These are phyloP conservation scores for Alternaria sp. DNA, from an alignment of 2,329 filamentous ascomycete species.

Conservation along the genomic window DNA sequence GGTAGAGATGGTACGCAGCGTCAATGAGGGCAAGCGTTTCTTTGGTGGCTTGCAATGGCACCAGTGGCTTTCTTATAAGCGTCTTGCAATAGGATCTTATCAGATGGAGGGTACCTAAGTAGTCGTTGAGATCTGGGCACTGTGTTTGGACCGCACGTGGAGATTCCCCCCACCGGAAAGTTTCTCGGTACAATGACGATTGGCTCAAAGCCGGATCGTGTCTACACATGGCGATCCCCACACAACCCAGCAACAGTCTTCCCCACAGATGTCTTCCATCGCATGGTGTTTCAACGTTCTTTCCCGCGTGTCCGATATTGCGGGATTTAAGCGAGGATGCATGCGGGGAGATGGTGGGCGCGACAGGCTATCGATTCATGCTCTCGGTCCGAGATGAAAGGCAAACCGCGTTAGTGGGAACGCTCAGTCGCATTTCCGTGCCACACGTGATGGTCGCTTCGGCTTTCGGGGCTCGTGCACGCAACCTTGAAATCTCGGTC, in stretches of 20 bases:
- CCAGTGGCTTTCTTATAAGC: conserved; percentile 14
- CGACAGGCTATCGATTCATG: conserved; percentile 13
- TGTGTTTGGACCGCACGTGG: neutral
- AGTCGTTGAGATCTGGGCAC: neutral
- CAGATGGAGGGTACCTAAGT: neutral
- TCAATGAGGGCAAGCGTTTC: conserved; percentile 4
- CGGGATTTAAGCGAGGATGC: conserved; percentile 15
- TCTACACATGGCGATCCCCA: neutral
- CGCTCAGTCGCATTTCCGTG: neutral
- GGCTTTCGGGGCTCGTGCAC: neutral
- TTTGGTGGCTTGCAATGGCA: conserved; percentile 7
- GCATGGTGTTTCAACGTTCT: neutral
- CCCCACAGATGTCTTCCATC: conserved; percentile 1
- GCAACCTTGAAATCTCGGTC: conserved; percentile 11
- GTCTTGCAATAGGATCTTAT: neutral
- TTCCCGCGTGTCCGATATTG: neutral
- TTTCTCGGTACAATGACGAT: conserved; percentile 11
- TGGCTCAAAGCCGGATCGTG: conserved; percentile 23
- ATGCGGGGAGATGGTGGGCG: conserved; percentile 13
- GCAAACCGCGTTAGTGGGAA: neutral
- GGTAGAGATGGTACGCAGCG: neutral
- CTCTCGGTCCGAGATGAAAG: neutral
- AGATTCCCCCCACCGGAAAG: neutral
- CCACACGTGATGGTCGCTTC: conserved; percentile 4
- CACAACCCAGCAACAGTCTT: neutral